phyloP scores from a whole-genome alignment of 2,329 filamentous ascomycete genomes.

The Tolypocladium endophyticum region DNA sequence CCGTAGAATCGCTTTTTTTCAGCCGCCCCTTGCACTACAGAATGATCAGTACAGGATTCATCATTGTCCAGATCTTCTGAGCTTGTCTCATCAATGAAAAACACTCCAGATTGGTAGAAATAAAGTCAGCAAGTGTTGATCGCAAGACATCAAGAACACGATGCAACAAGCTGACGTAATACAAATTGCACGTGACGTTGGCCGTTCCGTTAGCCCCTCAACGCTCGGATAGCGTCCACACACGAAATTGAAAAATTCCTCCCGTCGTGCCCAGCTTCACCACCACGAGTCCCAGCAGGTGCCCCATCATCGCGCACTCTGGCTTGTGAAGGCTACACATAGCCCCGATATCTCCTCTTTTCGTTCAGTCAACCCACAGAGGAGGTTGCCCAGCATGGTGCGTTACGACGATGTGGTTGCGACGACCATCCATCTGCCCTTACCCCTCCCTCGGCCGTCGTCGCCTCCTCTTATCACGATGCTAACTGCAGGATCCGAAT shows the following conservation, averaged over 20 bases:
- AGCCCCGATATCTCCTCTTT: conserved; percentile 25
- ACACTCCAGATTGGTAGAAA: not conserved
- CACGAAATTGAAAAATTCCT: conserved; percentile 36
- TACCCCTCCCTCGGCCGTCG: conserved; percentile 17
- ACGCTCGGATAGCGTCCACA: conserved; percentile 32
- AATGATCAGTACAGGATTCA: not conserved
- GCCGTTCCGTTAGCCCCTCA: conserved; percentile 25
- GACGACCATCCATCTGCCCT: conserved; percentile 8
- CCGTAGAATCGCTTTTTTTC: not conserved
- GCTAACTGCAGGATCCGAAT: conserved; percentile 14
- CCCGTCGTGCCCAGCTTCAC: conserved; percentile 22
- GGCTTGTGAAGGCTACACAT: conserved; percentile 28
- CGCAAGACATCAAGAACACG: not conserved
- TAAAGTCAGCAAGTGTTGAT: not conserved
- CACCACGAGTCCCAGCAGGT: conserved; percentile 28
- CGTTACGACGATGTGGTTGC: conserved; percentile 12
- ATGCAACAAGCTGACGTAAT: conserved; percentile 16
- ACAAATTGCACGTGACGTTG: conserved; percentile 20
- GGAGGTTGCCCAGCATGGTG: conserved; percentile 43
- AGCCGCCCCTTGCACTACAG: not conserved
- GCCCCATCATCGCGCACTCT: conserved; percentile 21
- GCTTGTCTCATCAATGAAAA: not conserved
- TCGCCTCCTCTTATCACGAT: conserved; percentile 10
- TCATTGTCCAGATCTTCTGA: not conserved
- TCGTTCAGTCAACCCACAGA: conserved; percentile 28